Percentiles rank a stretch among this genome's conserved stretches.
These are phyloP conservation scores for Thelonectria olida DNA, from an alignment of 2,329 filamentous ascomycete species.

Conservation along the genomic window DNA sequence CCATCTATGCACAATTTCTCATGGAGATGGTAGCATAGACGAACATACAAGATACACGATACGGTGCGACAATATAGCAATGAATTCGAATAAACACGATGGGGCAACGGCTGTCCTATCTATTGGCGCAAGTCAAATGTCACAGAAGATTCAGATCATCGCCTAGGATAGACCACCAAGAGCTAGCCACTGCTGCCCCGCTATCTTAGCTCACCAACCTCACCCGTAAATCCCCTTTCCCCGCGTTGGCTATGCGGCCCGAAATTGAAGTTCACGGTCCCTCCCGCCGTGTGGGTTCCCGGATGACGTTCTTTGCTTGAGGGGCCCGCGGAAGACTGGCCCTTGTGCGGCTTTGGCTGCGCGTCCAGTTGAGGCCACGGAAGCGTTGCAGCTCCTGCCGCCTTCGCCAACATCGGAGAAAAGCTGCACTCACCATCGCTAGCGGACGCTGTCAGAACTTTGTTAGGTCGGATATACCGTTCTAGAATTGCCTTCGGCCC, in stretches of 20 bases:
- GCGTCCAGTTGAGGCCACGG: not conserved
- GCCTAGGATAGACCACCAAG: too few species aligned
- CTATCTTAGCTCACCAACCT: too few species aligned
- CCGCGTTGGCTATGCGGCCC: slow-evolving; percentile 1
- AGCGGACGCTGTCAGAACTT: not conserved
- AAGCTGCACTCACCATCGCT: not conserved
- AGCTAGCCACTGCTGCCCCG: too few species aligned
- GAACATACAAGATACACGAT: too few species aligned
- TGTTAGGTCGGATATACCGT: not conserved
- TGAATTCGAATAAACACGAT: too few species aligned
- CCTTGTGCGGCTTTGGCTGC: not conserved
- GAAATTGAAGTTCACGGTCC: slow-evolving; percentile 1
- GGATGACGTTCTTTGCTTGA: not conserved
- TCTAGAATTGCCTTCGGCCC: not conserved
- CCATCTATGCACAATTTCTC: too few species aligned
- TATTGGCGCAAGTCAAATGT: too few species aligned
- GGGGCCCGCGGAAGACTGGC: not conserved
- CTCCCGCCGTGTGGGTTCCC: slow-evolving; percentile 2
- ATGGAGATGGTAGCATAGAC: too few species aligned
- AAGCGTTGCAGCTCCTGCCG: not conserved
- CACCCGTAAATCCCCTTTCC: too few species aligned
- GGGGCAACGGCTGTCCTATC: too few species aligned
- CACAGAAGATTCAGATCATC: too few species aligned
- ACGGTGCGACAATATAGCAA: too few species aligned
- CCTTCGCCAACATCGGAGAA: not conserved